Percentiles rank a stretch among this genome's conserved stretches.
Conservation (phyloP, 495 filamentous ascomycete genomes). For the Aspergillus incahuasiensis region DNA sequence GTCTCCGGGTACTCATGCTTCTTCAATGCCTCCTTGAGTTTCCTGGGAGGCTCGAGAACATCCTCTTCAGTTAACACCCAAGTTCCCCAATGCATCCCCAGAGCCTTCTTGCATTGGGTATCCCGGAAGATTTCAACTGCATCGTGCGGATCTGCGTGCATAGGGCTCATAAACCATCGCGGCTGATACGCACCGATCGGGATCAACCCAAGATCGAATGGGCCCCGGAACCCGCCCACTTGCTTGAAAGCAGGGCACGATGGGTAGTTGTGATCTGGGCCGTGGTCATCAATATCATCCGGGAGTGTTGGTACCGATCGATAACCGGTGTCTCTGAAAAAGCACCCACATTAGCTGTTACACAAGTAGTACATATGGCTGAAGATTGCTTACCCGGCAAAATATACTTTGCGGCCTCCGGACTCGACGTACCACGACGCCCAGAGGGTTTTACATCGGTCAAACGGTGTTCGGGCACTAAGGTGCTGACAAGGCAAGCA, state of each 20-base stretch:
- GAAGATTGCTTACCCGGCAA: slow-evolving; percentile 34
- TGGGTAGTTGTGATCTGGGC: slow-evolving; percentile 64
- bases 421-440: slow-evolving; percentile 77
- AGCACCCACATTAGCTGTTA: background rate
- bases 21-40: slow-evolving; percentile 72
- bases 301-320: slow-evolving; percentile 69
- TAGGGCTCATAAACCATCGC: slow-evolving; percentile 65
- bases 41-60: slow-evolving; percentile 73
- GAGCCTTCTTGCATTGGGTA: slow-evolving; percentile 73
- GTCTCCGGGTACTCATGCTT: slow-evolving; percentile 62
- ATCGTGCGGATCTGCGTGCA: slow-evolving; percentile 89
- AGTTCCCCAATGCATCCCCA: slow-evolving; percentile 93
- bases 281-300: slow-evolving; percentile 67
- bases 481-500: slow-evolving; percentile 87
- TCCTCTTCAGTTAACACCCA: slow-evolving; percentile 89
- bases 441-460: slow-evolving; percentile 77
- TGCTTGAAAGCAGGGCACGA: slow-evolving; percentile 82
- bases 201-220: slow-evolving; percentile 90
- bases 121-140: slow-evolving; percentile 87
- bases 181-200: slow-evolving; percentile 93
- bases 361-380: slow-evolving; percentile 11
- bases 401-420: slow-evolving; percentile 49
- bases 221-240: slow-evolving; percentile 75
- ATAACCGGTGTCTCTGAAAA: slow-evolving; percentile 67
- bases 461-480: slow-evolving; percentile 61